Evolutionary conservation across 2,329 filamentous ascomycete species (phyloP).

Genomic region (Aureobasidium namibiae): DNA sequence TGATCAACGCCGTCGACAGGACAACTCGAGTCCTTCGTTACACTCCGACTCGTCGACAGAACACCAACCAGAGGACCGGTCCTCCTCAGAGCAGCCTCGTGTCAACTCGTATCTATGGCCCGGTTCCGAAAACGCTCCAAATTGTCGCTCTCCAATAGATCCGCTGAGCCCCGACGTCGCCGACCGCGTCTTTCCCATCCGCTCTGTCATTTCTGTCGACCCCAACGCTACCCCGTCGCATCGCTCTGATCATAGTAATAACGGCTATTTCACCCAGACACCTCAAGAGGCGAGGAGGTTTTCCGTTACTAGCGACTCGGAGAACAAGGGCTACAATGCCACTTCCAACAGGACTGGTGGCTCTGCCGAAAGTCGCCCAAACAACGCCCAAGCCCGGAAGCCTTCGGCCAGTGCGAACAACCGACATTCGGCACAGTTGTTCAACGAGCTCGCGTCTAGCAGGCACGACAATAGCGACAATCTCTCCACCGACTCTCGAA

Average conservation of each 20-base stretch:
- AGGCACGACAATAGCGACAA: conserved; percentile 17
- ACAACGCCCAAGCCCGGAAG: neutral
- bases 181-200: conserved; percentile 71
- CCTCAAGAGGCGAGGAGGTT: neutral
- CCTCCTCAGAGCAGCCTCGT: neutral
- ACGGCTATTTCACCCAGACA: conserved; percentile 31
- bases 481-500: conserved; percentile 18
- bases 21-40: neutral
- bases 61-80: neutral
- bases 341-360: neutral
- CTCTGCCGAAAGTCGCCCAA: neutral
- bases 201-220: conserved; percentile 68
- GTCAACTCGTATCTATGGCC: neutral
- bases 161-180: conserved; percentile 33
- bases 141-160: conserved; percentile 15
- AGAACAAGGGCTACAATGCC: neutral
- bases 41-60: neutral
- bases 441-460: conserved; percentile 28
- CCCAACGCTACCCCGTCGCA: conserved; percentile 36
- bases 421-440: conserved; percentile 24
- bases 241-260: conserved; percentile 21
- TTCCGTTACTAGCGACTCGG: neutral
- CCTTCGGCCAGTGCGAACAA: neutral
- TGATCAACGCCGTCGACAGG: neutral
- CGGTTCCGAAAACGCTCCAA: neutral